Evolutionary conservation across 2,329 filamentous ascomycete species (phyloP).

Genomic region (Aspergillus tubingensis): DNA sequence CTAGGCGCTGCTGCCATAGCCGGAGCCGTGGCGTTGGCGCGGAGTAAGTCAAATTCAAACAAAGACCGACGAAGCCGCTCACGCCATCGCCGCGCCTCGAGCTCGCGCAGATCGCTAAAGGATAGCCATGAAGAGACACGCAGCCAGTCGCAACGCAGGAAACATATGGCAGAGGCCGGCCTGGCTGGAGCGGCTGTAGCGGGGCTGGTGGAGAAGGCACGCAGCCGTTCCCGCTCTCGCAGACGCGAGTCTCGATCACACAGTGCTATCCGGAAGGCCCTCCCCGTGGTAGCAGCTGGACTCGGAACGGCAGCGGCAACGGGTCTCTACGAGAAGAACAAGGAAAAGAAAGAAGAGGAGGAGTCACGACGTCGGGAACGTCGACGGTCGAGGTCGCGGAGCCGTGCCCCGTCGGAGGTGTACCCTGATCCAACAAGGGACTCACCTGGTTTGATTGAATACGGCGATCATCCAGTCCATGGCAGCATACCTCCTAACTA

Average conservation of each 20-base stretch:
- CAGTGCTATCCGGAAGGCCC: constrained; percentile 57
- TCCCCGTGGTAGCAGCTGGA: constrained; percentile 63
- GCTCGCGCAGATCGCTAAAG: constrained; percentile 29
- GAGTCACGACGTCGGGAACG: constrained; percentile 36
- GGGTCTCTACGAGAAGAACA: constrained; percentile 64
- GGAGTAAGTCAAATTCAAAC: constrained; percentile 55
- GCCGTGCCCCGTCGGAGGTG: constrained; percentile 41
- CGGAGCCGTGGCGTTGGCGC: constrained; percentile 60
- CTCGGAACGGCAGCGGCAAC: constrained; percentile 63
- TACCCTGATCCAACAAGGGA: constrained; percentile 45
- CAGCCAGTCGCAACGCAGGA: constrained; percentile 54
- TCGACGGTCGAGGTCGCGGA: constrained; percentile 51
- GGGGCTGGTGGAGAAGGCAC: constrained; percentile 59
- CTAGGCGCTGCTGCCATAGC: constrained; percentile 61
- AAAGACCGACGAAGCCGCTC: constrained; percentile 53
- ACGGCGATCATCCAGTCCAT: constrained; percentile 64
- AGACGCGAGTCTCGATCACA: constrained; percentile 54
- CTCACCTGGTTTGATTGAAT: constrained; percentile 61
- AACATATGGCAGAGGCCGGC: constrained; percentile 62
- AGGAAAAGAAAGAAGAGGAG: constrained; percentile 59
- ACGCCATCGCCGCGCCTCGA: constrained; percentile 42
- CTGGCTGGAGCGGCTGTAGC: constrained; percentile 64
- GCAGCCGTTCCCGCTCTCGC: constrained; percentile 59
- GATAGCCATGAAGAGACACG: constrained; percentile 30
- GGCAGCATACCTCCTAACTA: constrained; percentile 55